phyloP scores from a whole-genome alignment of 2,329 filamentous ascomycete species.

The Aquanectria penicillioides region DNA sequence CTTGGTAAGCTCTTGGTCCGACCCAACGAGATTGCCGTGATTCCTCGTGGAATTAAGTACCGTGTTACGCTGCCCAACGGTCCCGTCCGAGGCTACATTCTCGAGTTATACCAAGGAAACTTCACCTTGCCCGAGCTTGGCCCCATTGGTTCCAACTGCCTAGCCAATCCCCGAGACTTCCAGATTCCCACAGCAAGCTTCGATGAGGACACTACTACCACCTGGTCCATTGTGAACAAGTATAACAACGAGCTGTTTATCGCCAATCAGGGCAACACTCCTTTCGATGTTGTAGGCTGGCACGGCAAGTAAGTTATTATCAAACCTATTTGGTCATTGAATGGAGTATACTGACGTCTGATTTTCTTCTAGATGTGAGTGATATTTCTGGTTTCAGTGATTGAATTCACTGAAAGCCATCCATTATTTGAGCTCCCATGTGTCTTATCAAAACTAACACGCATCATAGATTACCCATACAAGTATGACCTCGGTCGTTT shows the following conservation, averaged over 20 bases:
- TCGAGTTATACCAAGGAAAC: slow-evolving; percentile 78
- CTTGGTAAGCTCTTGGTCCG: slow-evolving; percentile 78
- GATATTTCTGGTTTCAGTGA: no score
- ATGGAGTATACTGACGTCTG: slow-evolving; percentile 6
- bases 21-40: slow-evolving; percentile 79
- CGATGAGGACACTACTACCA: slow-evolving; percentile 65
- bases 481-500: slow-evolving; percentile 86
- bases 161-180: slow-evolving; percentile 80
- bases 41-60: slow-evolving; percentile 79
- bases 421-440: not conserved
- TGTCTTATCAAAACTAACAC: not conserved
- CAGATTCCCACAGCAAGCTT: slow-evolving; percentile 76
- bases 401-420: no score
- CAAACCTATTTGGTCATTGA: not conserved
- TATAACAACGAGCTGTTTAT: slow-evolving; percentile 73
- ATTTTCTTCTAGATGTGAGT: slow-evolving; percentile 28
- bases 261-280: slow-evolving; percentile 70
- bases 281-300: slow-evolving; percentile 85
- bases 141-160: slow-evolving; percentile 76
- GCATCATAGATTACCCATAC: slow-evolving; percentile 61
- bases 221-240: slow-evolving; percentile 67
- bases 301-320: slow-evolving; percentile 75
- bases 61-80: slow-evolving; percentile 70
- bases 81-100: slow-evolving; percentile 75
- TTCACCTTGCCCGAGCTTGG: slow-evolving; percentile 77